Evolutionary conservation across 2,329 filamentous ascomycete species (phyloP), one percentile per base, ranked within the genome.

Genomic region (Fonsecaea multimorphosa): DNA sequence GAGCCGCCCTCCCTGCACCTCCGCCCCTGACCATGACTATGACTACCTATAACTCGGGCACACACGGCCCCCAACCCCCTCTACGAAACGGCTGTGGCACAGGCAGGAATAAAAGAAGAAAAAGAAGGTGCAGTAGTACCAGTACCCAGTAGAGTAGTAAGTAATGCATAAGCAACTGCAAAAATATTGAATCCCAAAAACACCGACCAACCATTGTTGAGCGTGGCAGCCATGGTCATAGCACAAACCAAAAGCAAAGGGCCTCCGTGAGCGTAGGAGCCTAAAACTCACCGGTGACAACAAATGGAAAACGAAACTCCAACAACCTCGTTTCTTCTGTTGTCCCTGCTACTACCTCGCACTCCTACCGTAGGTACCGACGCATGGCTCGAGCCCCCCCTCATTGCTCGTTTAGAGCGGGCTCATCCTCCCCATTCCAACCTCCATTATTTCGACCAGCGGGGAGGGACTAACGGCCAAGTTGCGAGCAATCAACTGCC

Each of bases 371-470:
- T n/a, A n/a, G n/a, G n/a, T n/a, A n/a, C n/a, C n/a, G n/a, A n/a
- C n/a, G n/a, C n/a, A n/a, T n/a, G n/a, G n/a, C n/a, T n/a, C n/a
- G 29, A 31, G 3, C 29, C 29, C 29, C 29, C 29, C 29, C 29
- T 31, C 29, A n/a, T n/a, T n/a, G n/a, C 40, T 46, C 40, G 40
- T 46, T 46, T 46, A 46, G 16, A n/a, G 59, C 59, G 32, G 59
- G 22, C 11, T 38, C 27, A 40, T 22, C 52, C 29, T 14, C 36
- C 32, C 49, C 44, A 14, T 11, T 9, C 24, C 16, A 22, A n/a
- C 44, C 24, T 44, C 14, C 58, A 27, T 29, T 19, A 27, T 29
- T 19, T 52, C 4, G 44, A 29, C 58, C 58, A 22, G 5, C 51
- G 31, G 22, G 51, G 31, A 9, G 51, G 16, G 16, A 54, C 11